These are phyloP conservation scores for Cryptosporidium felis DNA, from an alignment of 169 alveolate genomes.

Conservation along the genomic window DNA sequence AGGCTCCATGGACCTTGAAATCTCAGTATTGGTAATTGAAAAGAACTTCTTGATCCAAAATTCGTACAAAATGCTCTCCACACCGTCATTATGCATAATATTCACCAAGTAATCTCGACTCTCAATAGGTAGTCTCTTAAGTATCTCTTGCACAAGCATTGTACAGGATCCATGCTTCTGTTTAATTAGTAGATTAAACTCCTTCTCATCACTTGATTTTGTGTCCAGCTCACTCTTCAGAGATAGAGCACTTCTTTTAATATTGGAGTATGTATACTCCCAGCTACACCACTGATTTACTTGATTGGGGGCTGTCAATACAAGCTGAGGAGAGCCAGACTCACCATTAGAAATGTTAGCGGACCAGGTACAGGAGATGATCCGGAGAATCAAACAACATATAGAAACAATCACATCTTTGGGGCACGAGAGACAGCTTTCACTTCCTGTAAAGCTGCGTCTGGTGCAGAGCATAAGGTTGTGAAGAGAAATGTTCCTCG, in stretches of 20 bases:
- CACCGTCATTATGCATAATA: constrained; percentile 56
- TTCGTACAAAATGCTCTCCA: constrained; percentile 17
- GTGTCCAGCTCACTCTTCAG: constrained; percentile 1
- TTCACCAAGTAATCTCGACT: constrained; percentile 22
- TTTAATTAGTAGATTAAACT: neutral
- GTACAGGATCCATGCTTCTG: constrained; percentile 62
- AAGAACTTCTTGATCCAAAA: constrained; percentile 51
- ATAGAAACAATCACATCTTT: constrained; percentile 45
- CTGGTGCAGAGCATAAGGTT: constrained; percentile 54
- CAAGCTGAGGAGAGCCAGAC: no score
- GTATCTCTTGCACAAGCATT: neutral
- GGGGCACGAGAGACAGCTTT: constrained; percentile 55
- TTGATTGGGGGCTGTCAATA: neutral
- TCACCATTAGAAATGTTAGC: neutral
- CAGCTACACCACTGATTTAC: constrained; percentile 53
- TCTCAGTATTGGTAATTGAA: constrained; percentile 15
- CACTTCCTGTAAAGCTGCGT: constrained; percentile 17
- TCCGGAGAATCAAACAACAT: constrained; percentile 32
- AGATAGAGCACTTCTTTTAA: neutral
- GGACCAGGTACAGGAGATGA: constrained; percentile 45
- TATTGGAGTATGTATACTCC: constrained; percentile 37
- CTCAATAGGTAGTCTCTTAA: neutral
- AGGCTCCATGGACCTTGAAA: constrained; percentile 60
- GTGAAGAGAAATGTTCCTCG: constrained; percentile 42
- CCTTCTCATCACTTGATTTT: neutral